A percentile compares a stretch with the other conserved stretches of the same genome.
Evolutionary conservation across 352 stramenopile genomes (phyloP).

Genomic region (Pythium pyrilobum): DNA sequence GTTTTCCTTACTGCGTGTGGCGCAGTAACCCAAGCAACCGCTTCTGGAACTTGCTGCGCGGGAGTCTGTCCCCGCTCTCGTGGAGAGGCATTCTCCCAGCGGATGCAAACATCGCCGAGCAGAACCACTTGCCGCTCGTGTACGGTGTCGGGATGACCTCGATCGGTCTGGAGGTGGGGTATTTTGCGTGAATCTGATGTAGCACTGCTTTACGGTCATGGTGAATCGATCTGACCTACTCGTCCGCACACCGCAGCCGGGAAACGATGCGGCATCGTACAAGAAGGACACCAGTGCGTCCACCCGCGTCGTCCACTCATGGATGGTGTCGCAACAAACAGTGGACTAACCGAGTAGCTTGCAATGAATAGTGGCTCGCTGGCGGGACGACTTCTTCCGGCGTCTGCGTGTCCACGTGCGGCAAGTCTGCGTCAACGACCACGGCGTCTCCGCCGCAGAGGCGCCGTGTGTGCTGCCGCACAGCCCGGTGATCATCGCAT

Average conservation of each 20-base stretch:
- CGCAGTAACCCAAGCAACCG: slow-evolving; percentile 82
- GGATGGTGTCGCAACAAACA: background rate
- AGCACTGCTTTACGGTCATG: background rate
- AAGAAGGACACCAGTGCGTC: slow-evolving; percentile 57
- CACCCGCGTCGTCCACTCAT: background rate
- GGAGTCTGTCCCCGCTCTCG: slow-evolving; percentile 39
- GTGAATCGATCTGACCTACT: background rate
- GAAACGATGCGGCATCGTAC: slow-evolving; percentile 82
- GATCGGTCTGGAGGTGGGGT: slow-evolving; percentile 67
- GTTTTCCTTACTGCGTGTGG: slow-evolving; percentile 23
- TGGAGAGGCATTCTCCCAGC: slow-evolving; percentile 63
- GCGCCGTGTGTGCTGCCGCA: slow-evolving; percentile 34
- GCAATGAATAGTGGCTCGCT: slow-evolving; percentile 7
- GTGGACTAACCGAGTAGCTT: background rate
- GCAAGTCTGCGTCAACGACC: slow-evolving; percentile 43
- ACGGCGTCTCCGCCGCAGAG: slow-evolving; percentile 2
- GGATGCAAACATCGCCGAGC: slow-evolving; percentile 47
- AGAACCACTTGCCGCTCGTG: slow-evolving; percentile 64
- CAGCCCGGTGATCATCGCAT: slow-evolving; percentile 71
- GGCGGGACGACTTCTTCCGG: slow-evolving; percentile 20
- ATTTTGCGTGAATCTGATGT: background rate
- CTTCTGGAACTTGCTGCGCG: slow-evolving; percentile 85
- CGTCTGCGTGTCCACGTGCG: slow-evolving; percentile 48
- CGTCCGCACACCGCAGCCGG: slow-evolving; percentile 32
- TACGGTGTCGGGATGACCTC: slow-evolving; percentile 78